phyloP scores from a whole-genome alignment of 2,329 filamentous ascomycete genomes.

The Curvularia sp. region DNA sequence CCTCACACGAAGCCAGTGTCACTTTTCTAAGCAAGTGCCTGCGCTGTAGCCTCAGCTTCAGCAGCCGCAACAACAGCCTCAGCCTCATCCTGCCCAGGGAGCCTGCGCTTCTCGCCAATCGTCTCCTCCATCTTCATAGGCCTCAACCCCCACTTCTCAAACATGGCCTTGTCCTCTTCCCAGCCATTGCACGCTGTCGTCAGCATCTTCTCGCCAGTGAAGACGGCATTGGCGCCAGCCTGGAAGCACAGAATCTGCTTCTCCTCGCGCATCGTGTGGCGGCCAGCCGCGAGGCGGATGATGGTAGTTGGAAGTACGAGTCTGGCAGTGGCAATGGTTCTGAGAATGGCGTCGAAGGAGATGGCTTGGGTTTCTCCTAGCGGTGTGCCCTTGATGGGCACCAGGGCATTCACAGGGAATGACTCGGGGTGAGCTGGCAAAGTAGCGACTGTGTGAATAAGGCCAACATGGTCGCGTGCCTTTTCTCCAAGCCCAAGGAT shows the following conservation, averaged over 20 bases:
- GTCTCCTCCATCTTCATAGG: slow-evolving; percentile 67
- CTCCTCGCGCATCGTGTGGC: slow-evolving; percentile 84
- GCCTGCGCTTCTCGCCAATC: slow-evolving; percentile 39
- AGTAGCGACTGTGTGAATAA: slow-evolving; percentile 82
- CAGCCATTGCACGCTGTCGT: slow-evolving; percentile 91
- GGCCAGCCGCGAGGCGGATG: slow-evolving; percentile 83
- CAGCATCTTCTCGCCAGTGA: slow-evolving; percentile 94
- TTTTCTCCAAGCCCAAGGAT: slow-evolving; percentile 86
- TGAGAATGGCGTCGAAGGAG: slow-evolving; percentile 77
- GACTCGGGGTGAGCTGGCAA: slow-evolving; percentile 84
- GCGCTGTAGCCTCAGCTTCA: slow-evolving; percentile 15
- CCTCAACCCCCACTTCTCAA: slow-evolving; percentile 79
- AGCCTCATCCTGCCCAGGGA: slow-evolving; percentile 19
- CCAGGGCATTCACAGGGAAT: slow-evolving; percentile 89
- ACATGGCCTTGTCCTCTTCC: slow-evolving; percentile 87
- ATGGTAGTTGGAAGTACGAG: slow-evolving; percentile 85
- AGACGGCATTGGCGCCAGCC: slow-evolving; percentile 92
- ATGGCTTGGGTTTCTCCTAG: slow-evolving; percentile 76
- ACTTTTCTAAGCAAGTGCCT: slow-evolving; percentile 9
- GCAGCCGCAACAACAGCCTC: slow-evolving; percentile 21
- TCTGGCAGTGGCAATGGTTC: slow-evolving; percentile 83
- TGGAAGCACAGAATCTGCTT: slow-evolving; percentile 89
- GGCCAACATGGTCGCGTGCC: slow-evolving; percentile 77
- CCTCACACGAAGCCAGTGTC: background rate
- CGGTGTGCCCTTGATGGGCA: slow-evolving; percentile 89